A percentile compares a stretch with the other conserved stretches of the same genome.
Conservation (phyloP, 2,329 filamentous ascomycete genomes). For the Arthroderma uncinatum region DNA sequence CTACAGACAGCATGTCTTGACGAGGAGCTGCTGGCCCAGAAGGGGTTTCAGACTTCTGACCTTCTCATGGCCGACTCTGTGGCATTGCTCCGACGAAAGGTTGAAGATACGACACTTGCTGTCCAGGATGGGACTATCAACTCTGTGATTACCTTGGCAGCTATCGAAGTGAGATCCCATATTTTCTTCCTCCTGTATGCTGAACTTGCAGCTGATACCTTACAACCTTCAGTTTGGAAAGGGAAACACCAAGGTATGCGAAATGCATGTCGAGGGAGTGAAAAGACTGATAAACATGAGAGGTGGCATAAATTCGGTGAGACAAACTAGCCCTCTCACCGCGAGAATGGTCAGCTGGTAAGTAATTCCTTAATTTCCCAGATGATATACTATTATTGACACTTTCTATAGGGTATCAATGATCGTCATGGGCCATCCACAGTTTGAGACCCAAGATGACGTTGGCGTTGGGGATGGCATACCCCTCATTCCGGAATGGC, state of each 20-base stretch:
- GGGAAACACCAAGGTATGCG: too few relatives aligned
- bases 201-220: too few relatives aligned
- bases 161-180: conserved; percentile 42
- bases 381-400: conserved; percentile 22
- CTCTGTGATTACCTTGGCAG: conserved; percentile 46
- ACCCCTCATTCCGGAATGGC: conserved; percentile 41
- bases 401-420: too few relatives aligned
- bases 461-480: conserved; percentile 40
- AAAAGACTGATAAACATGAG: conserved; percentile 29
- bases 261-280: too few relatives aligned
- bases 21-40: conserved; percentile 42
- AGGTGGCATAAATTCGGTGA: conserved; percentile 42
- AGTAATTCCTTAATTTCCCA: conserved; percentile 20
- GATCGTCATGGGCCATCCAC: too few relatives aligned
- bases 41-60: conserved; percentile 44
- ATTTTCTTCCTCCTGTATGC: conserved; percentile 24
- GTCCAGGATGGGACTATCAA: conserved; percentile 47
- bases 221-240: too few relatives aligned
- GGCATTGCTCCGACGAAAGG: conserved; percentile 40
- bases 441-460: conserved; percentile 43
- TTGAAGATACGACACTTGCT: conserved; percentile 38
- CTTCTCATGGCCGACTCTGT: conserved; percentile 49
- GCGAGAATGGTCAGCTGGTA: conserved; percentile 47
- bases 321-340: conserved; percentile 30
- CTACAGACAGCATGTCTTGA: conserved; percentile 49